Base-by-base conservation (phyloP, 208 protist species). In the Phytomonas francai region DNA sequence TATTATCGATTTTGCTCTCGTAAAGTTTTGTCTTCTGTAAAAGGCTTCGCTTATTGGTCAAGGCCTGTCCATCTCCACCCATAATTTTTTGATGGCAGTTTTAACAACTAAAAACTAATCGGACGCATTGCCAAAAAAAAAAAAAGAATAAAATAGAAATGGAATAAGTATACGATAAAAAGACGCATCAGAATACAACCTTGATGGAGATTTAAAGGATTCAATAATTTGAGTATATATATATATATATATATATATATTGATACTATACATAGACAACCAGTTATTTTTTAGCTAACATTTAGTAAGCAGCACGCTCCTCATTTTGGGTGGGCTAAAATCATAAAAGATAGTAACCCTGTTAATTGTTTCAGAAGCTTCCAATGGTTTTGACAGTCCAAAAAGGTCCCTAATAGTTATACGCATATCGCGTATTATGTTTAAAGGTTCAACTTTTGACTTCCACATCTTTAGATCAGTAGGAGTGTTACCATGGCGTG, bases 31-130 rank as follows among this genome's bases (percentile, higher is more conserved):
- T 75, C 39, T 83, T 83, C 16, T 82, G 72, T 1, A 94, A 68
- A 30, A 92, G 67, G 28, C 64, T 83, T 11, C 85, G 76, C 54
- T 92, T 94, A 69, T 94, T 94, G n/a, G 74, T 61, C 58, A 92
- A 66, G 19, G 84, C 81, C 56, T 94, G 88, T 0, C 88, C 88
- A 77, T 94, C 88, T 9, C 88, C 88, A 45, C 88, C 88, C 88
- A 94, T 89, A 11, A 31, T 25, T 59, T 27, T 56, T 60, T 11
- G 62, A 67, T 36, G 31, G 25, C 25, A 66, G 39, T 45, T 70
- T 77, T 39, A 73, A 22, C 16, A 78, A 31, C 31, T 28, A 30
- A 16, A 59, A 59, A 54, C 36, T 66, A 29, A 4, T 56, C 45
- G 7, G 27, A 22, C 25, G 8, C 4, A 27, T n/a, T 61, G 32